Base-by-base conservation (phyloP, 1,284 basidiomycete genomes). In the Flammula alnicola region DNA sequence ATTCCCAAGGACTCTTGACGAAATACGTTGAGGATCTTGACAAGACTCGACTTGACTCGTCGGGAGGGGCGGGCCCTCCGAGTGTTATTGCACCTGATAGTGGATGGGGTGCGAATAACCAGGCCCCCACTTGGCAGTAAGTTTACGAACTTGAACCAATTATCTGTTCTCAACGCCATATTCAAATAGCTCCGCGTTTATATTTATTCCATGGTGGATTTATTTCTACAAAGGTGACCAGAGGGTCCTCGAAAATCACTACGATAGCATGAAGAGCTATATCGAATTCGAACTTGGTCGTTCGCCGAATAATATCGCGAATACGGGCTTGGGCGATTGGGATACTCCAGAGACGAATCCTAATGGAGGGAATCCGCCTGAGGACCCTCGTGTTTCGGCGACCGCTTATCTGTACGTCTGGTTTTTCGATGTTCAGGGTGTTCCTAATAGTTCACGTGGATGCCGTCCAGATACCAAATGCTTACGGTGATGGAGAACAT, bases 271-370 rank as follows among this genome's bases (percentile, higher is more conserved):
- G 64, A 65, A 63, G 51, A 57, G 47, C 30, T 66, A 66, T 30
- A 54, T 66, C 19, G 52, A 57, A 22, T 62, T 64, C 35, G 64
- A 66, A 41, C 57, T 63, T 8, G 58, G 49, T 1, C 54, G 63
- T 8, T 64, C 64, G 16, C 62, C 62, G n/a, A 59, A 59, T 31
- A 59, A 62, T 30, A 66, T 66, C 20, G 64, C 63, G 4, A 39
- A 25, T 3, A 64, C 64, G 10, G 41, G 49, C 2, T 37, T 65
- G 30, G 64, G 64, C 2, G 64, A 66, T 42, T 66, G 64, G 64
- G 63, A 58, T 33, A 62, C 60, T 7, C 64, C 64, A 36, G 63
- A 64, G 56, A 63, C 62, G 1, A 61, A 55, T 29, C 64, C 63
- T 6, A 31, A 52, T 1, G 64, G 64, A 6, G 64, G 64, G 1